phyloP scores from a whole-genome alignment of 2,329 filamentous ascomycete species.

The Fusarium avenaceum region DNA sequence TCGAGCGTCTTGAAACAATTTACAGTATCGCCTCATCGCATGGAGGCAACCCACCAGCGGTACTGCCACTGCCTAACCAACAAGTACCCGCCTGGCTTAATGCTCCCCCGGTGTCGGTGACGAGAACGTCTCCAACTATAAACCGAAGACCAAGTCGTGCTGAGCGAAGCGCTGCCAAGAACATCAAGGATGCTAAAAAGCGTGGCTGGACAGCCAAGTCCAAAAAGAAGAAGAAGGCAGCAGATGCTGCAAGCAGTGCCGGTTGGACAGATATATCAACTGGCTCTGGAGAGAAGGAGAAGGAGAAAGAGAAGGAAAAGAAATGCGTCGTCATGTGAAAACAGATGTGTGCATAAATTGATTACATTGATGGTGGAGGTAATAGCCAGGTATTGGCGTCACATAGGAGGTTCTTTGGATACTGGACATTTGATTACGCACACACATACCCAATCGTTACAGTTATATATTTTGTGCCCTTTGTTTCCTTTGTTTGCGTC shows the following conservation, averaged over 20 bases:
- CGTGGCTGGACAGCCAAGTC: slow-evolving; percentile 66
- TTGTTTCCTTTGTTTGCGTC: slow-evolving; percentile 16
- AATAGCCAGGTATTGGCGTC: slow-evolving; percentile 23
- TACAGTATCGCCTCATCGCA: slow-evolving; percentile 57
- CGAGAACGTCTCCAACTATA: slow-evolving; percentile 59
- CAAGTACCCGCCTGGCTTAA: slow-evolving; percentile 55
- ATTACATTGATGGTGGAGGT: slow-evolving; percentile 5
- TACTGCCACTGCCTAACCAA: slow-evolving; percentile 26
- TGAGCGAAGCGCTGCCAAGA: slow-evolving; percentile 71
- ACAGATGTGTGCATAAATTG: slow-evolving; percentile 11
- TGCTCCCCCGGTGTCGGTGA: slow-evolving; percentile 52
- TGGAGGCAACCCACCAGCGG: slow-evolving; percentile 25
- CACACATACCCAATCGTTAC: slow-evolving; percentile 42
- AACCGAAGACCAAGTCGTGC: slow-evolving; percentile 67
- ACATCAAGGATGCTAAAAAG: slow-evolving; percentile 71
- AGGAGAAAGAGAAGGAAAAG: slow-evolving; percentile 61
- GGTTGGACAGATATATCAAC: slow-evolving; percentile 68
- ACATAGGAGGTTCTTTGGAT: slow-evolving; percentile 8
- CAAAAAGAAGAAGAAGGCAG: slow-evolving; percentile 58
- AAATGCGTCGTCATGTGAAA: slow-evolving; percentile 68
- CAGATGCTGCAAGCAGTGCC: slow-evolving; percentile 59
- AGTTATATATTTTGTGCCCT: slow-evolving; percentile 17
- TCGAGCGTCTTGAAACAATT: slow-evolving; percentile 69
- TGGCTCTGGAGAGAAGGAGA: slow-evolving; percentile 46
- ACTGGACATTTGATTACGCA: slow-evolving; percentile 28